Evolutionary conservation across 2,329 filamentous ascomycete species (phyloP).

Genomic region (Trichoderma sp.): DNA sequence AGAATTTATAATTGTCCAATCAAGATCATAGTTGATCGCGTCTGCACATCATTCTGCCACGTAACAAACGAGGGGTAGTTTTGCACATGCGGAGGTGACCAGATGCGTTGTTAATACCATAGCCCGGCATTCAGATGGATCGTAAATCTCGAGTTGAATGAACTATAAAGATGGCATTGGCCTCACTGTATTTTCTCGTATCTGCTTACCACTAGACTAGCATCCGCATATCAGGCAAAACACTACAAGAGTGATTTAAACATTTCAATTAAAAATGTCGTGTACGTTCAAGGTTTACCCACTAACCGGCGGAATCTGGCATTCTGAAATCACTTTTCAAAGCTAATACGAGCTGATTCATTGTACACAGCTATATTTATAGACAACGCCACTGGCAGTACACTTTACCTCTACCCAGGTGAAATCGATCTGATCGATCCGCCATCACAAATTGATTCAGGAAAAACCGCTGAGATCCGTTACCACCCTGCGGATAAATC

Average conservation of each 20-base stretch:
- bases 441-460: neutral
- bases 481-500: neutral
- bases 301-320: neutral
- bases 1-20: neutral
- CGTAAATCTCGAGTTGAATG: neutral
- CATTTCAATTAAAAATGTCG: neutral
- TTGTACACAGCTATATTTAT: neutral
- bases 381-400: neutral
- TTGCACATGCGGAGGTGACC: neutral
- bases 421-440: neutral
- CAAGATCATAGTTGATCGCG: neutral
- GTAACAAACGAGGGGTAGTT: neutral
- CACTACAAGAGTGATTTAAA: neutral
- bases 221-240: neutral
- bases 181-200: neutral
- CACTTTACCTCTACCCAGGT: neutral
- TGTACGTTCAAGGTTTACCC: neutral
- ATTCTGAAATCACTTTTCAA: neutral
- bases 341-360: neutral
- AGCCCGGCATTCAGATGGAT: neutral
- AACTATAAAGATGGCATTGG: neutral
- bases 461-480: neutral
- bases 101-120: neutral
- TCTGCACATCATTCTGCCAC: neutral
- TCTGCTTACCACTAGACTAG: neutral